Percentiles rank a stretch among this genome's conserved stretches.
phyloP scores from a whole-genome alignment of 345 rosid species.

The Syzygium oleosum region DNA sequence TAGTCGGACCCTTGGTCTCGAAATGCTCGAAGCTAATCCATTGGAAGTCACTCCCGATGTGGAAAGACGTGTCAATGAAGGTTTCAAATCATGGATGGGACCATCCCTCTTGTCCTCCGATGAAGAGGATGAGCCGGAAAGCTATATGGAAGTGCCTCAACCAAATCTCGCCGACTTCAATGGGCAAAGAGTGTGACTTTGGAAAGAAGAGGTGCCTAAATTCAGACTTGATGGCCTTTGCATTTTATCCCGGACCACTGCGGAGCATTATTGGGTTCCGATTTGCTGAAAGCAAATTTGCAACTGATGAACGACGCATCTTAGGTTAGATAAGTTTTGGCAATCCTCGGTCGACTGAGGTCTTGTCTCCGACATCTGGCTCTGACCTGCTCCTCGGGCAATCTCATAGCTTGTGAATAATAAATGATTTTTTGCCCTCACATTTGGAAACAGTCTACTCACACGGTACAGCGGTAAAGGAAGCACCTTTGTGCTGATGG shows the following conservation, averaged over 20 bases:
- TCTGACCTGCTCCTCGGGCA: not conserved
- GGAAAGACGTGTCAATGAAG: conserved; percentile 76
- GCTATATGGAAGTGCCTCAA: conserved; percentile 38
- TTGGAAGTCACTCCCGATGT: conserved; percentile 65
- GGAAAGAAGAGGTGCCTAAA: not conserved
- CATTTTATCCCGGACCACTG: not conserved
- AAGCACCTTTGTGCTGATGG: not conserved
- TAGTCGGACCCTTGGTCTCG: conserved; percentile 59
- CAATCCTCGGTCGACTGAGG: not conserved
- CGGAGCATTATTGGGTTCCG: not conserved
- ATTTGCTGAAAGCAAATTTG: not conserved
- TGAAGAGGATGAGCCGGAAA: conserved; percentile 74
- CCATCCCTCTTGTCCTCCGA: conserved; percentile 90
- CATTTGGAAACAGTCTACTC: not conserved
- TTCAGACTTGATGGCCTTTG: not conserved
- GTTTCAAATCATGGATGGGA: conserved; percentile 92
- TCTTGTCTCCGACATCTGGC: not conserved
- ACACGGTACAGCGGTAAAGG: not conserved
- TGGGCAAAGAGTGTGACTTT: conserved; percentile 32
- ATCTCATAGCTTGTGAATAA: conserved; percentile 21
- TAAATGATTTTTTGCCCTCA: not conserved
- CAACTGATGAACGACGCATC: not conserved
- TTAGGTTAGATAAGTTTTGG: not conserved
- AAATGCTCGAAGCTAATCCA: conserved; percentile 78
- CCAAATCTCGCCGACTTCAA: conserved; percentile 18